Evolutionary conservation across 805 yeast species (phyloP), one percentile per base, ranked within the genome.

Genomic region (Kodamaea hsintzibuensis): DNA sequence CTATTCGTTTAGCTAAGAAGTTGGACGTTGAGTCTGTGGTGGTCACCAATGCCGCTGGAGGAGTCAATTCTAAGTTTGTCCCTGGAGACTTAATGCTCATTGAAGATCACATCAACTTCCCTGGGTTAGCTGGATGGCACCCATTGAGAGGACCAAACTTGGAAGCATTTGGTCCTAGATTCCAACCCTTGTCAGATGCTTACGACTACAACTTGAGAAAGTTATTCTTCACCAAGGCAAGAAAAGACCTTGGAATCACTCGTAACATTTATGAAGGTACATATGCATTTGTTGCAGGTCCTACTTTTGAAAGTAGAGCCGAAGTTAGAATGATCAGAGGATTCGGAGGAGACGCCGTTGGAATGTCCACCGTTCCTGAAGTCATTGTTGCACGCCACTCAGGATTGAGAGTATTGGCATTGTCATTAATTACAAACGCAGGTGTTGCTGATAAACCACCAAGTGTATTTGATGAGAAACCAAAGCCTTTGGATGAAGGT

Each of bases 361-460:
- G 98, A 3, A 93, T 93, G 99, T 88, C 96, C 54, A 95, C 98
- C 0, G 98, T 93, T 35, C 98, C 99, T 0, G 99, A 93, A 70
- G 96, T 91, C 1, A 83, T 91, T 56, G 87, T 91, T 16, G 98
- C 97, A 1, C 84, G 96, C 67, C 98, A 95, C 68, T 81, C 85
- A 55, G 96, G 92, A 0, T 70, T 95, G 73, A 80, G 76, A 58
- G 96, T 91, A 4, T 73, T 93, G 57, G 98, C 98, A 0, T 69
- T 93, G 42, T 87, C 95, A 58, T 77, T 95, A 56, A 86, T 93
- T 61, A 93, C 98, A 17, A 93, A 93, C 65, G 85, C 82, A 1
- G 91, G 90, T 38, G 88, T 91, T 6, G 80, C 80, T 22, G 87
- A 81, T 25, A 79, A 81, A 52, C 90, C 95, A 8, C 83, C 87